Base-by-base conservation (phyloP, 2,329 filamentous ascomycete species). In the Trematosphaeria pertusa region DNA sequence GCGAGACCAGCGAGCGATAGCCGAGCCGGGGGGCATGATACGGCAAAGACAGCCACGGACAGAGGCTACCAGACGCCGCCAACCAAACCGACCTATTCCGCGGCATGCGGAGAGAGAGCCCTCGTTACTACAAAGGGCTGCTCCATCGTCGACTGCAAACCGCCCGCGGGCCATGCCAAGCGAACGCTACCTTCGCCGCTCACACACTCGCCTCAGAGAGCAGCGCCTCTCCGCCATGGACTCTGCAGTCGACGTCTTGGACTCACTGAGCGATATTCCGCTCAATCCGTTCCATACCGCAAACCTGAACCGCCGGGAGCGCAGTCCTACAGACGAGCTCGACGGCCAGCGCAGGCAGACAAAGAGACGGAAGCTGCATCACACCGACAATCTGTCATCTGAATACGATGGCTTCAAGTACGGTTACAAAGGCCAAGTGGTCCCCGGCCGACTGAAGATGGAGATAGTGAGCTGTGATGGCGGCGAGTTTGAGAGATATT, bases 381-480 rank as follows among this genome's bases (percentile, higher is more conserved):
- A 71, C 33, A 68, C 71, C 17, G 46, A 65, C 11, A 53, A 43
- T 43, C 38, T 37, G 18, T 37, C 37, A 34, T 31, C 61, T 44
- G 55, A 57, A 18, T 68, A 65, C 40, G 60, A 65, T 43, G 62
- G 67, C 37, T 89, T 92, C 66, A 86, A 83, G 52, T 97, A 97
- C 69, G 93, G 92, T 17, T 86, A 86, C 61, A 91, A 87, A 69
- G 93, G 92, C 14, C 92, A 96, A 72, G 88, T 96, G 12, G 88
- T 94, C 50, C 83, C 90, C 0, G 92, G 91, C 3, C 81, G 83
- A 54, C 75, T 97, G 62, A 87, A 82, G 52, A 91, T 97, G 89
- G 89, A 96, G 67, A 86, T 97, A 52, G 82, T 89, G 37, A 94
- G 87, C 76, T 97, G 91, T 65, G 92, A 97, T 69, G 91, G 91